phyloP scores from a whole-genome alignment of 805 yeast species.

The Yarrowia hollandica region DNA sequence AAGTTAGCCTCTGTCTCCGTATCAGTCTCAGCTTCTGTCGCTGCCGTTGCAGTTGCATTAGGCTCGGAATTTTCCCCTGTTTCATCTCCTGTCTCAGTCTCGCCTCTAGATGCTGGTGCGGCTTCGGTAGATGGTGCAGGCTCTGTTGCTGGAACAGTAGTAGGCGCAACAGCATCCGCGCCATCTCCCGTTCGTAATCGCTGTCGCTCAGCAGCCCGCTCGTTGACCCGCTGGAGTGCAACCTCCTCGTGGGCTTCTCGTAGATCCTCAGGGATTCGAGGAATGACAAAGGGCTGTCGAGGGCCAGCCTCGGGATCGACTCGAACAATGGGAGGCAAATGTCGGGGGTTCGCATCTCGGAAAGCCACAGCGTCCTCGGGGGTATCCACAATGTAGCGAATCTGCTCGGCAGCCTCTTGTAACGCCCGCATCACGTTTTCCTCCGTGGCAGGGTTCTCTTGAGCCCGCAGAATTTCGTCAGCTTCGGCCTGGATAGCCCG shows the following conservation, averaged over 20 bases:
- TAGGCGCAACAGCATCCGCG: not conserved
- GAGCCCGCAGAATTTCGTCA: slow-evolving; percentile 6
- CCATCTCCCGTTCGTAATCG: not conserved
- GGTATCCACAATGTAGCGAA: slow-evolving; percentile 12
- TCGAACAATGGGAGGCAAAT: slow-evolving; percentile 11
- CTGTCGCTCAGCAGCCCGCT: not conserved
- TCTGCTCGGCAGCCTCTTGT: not conserved
- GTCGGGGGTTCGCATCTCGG: slow-evolving; percentile 3
- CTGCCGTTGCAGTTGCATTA: too few species aligned
- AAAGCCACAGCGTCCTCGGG: slow-evolving; percentile 10
- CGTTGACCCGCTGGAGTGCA: not conserved
- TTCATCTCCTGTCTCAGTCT: not conserved
- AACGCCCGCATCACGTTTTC: not conserved
- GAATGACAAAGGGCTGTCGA: not conserved
- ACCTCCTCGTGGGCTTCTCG: slow-evolving; percentile 15
- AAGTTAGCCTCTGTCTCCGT: not conserved
- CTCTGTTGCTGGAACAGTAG: not conserved
- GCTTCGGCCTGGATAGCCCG: slow-evolving; percentile 17
- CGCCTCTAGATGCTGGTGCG: too few species aligned
- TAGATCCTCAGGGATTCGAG: slow-evolving; percentile 1
- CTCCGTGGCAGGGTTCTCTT: not conserved
- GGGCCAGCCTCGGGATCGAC: slow-evolving; percentile 2
- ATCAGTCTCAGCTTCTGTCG: too few species aligned
- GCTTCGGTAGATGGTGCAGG: not conserved
- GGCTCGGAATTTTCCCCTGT: not conserved